These are phyloP conservation scores for Juncus effusus DNA, from an alignment of 176 grass and related monocot species.

Conservation along the genomic window DNA sequence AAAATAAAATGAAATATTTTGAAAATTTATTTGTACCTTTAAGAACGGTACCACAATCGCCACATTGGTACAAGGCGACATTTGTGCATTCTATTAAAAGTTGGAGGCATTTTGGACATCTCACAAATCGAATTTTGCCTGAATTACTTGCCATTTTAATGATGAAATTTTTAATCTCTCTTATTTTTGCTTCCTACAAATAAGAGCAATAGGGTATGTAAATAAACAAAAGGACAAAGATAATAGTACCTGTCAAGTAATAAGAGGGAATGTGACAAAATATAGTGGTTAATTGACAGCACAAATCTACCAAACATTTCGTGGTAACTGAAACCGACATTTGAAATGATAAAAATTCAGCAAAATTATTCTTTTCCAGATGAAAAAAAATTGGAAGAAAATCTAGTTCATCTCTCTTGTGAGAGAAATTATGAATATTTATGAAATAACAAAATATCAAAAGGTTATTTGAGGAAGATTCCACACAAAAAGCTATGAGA, in stretches of 20 bases:
- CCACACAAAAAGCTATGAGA: no score
- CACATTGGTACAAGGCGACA: slow-evolving; percentile 79
- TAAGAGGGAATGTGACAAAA: neutral
- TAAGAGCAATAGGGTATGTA: neutral
- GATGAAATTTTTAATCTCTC: slow-evolving; percentile 3
- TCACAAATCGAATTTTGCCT: slow-evolving; percentile 65
- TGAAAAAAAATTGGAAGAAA: slow-evolving; percentile 14
- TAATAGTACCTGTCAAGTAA: neutral
- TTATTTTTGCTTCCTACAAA: neutral
- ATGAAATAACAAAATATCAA: neutral
- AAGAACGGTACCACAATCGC: slow-evolving; percentile 52
- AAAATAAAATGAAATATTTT: slow-evolving; percentile 12
- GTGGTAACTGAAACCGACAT: neutral
- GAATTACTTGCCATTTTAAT: slow-evolving; percentile 32
- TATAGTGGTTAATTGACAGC: slow-evolving; percentile 15
- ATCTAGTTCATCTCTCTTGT: neutral
- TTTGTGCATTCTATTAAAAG: slow-evolving; percentile 70
- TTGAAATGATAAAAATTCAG: slow-evolving; percentile 14
- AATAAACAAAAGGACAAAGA: slow-evolving; percentile 2
- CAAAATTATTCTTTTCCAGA: slow-evolving; percentile 4
- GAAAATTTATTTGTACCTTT: slow-evolving; percentile 45
- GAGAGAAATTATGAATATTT: neutral
- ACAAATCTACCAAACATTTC: slow-evolving; percentile 7
- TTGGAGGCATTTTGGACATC: slow-evolving; percentile 74
- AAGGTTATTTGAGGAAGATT: no score